A percentile compares a stretch with the other conserved stretches of the same genome.
Evolutionary conservation across 805 yeast species (phyloP).

Genomic region (Kluyveromyces wickerhamii): DNA sequence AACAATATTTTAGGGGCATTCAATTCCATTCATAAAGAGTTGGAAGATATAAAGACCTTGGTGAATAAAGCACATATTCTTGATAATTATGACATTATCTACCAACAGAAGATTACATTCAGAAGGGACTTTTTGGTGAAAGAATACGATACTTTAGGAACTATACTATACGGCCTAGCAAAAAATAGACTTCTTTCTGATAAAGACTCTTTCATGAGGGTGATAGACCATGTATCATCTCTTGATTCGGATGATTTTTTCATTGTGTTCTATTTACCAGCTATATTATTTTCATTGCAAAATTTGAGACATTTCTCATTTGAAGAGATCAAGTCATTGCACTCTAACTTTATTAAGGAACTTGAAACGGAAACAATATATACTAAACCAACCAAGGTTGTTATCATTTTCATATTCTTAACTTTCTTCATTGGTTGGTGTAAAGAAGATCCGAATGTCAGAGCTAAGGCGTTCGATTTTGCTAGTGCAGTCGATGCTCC

Average conservation of each 20-base stretch:
- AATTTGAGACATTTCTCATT: slow-evolving; percentile 31
- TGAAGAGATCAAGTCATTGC: slow-evolving; percentile 32
- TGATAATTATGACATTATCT: slow-evolving; percentile 39
- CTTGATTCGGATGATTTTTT: slow-evolving; percentile 57
- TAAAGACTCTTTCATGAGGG: slow-evolving; percentile 28
- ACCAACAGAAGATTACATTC: slow-evolving; percentile 43
- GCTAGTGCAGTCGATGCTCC: slow-evolving; percentile 49
- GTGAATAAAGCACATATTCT: slow-evolving; percentile 46
- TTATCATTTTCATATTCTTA: slow-evolving; percentile 44
- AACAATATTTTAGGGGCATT: slow-evolving; percentile 47
- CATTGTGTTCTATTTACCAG: slow-evolving; percentile 57
- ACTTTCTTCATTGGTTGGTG: slow-evolving; percentile 63
- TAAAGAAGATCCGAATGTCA: slow-evolving; percentile 35
- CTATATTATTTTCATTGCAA: slow-evolving; percentile 40
- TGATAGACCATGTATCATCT: slow-evolving; percentile 40
- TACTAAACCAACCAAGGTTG: slow-evolving; percentile 40
- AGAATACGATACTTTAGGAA: slow-evolving; percentile 68
- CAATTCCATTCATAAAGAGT: slow-evolving; percentile 46
- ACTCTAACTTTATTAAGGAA: slow-evolving; percentile 31
- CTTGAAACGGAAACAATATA: slow-evolving; percentile 36
- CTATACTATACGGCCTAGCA: slow-evolving; percentile 48
- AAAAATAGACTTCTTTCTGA: slow-evolving; percentile 31
- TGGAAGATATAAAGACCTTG: slow-evolving; percentile 45
- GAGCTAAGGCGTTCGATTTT: slow-evolving; percentile 45
- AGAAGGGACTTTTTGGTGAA: slow-evolving; percentile 54